Evolutionary conservation across 1,284 basidiomycete species (phyloP).

Genomic region (Pseudozyma thailandica): DNA sequence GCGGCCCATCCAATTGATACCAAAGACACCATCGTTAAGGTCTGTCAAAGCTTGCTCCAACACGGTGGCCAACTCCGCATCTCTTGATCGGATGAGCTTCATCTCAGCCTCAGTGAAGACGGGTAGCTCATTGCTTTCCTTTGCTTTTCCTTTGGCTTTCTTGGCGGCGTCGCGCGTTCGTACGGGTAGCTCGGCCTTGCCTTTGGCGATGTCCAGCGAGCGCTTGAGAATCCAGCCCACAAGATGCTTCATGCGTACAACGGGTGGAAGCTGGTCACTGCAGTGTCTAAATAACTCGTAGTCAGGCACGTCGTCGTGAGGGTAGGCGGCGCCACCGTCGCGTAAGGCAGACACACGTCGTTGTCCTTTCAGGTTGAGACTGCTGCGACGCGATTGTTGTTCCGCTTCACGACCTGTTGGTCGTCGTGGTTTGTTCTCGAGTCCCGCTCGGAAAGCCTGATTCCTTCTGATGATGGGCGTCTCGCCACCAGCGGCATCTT

Average conservation of each 20-base stretch:
- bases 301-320: slow-evolving; percentile 60
- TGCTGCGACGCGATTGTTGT: slow-evolving; percentile 45
- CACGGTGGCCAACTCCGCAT: slow-evolving; percentile 35
- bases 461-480: slow-evolving; percentile 53
- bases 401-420: slow-evolving; percentile 34
- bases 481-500: slow-evolving; percentile 44
- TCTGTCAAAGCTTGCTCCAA: slow-evolving; percentile 54
- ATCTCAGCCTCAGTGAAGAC: slow-evolving; percentile 46
- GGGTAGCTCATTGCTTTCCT: slow-evolving; percentile 25
- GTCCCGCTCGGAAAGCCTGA: slow-evolving; percentile 46
- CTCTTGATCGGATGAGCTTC: slow-evolving; percentile 31
- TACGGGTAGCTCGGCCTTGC: slow-evolving; percentile 31
- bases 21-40: slow-evolving; percentile 55
- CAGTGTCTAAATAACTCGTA: slow-evolving; percentile 59
- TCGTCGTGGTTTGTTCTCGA: slow-evolving; percentile 38
- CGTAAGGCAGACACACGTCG: slow-evolving; percentile 55
- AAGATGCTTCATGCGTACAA: slow-evolving; percentile 60
- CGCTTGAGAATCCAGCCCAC: slow-evolving; percentile 58
- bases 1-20: slow-evolving; percentile 58
- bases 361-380: slow-evolving; percentile 58
- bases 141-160: slow-evolving; percentile 35
- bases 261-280: slow-evolving; percentile 55
- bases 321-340: slow-evolving; percentile 56
- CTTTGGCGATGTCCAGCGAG: slow-evolving; percentile 48
- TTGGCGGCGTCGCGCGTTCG: slow-evolving; percentile 24